Conservation (phyloP, 345 rosid species). For the Arabidopsis suecica region DNA sequence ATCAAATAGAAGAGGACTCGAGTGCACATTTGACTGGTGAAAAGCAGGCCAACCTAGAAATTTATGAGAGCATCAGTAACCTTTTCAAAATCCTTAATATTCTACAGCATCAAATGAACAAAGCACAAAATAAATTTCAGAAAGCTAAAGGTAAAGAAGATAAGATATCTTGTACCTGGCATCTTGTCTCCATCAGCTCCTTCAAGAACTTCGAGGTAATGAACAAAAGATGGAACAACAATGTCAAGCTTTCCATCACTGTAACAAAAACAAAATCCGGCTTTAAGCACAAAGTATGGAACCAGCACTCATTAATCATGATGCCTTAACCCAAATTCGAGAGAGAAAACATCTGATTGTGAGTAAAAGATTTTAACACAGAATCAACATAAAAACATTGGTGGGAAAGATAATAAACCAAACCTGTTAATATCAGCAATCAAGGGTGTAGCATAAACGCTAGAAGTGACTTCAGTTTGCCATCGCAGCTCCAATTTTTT, state of each 20-base stretch:
- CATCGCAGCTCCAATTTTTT: constrained; percentile 90
- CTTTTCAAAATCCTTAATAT: not conserved
- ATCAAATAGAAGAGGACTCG: constrained; percentile 93
- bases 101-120: constrained; percentile 8
- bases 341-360: not conserved
- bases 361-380: not conserved
- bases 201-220: constrained; percentile 98
- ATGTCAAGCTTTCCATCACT: constrained; percentile 99
- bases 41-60: constrained; percentile 98
- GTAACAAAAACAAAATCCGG: constrained; percentile 12
- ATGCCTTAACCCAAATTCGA: not conserved
- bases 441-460: constrained; percentile 90
- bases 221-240: constrained; percentile 96
- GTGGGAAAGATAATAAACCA: not conserved
- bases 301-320: constrained; percentile 18
- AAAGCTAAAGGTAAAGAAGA: constrained; percentile 16
- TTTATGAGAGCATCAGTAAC: constrained; percentile 33
- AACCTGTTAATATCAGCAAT: constrained; percentile 97
- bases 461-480: constrained; percentile 99
- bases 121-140: not conserved
- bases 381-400: not conserved
- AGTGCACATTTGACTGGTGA: constrained; percentile 97
- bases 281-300: constrained; percentile 1
- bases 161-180: constrained; percentile 64
- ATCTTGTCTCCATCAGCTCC: constrained; percentile 99